These are phyloP conservation scores for Aspergillus spinulosporus DNA, from an alignment of 2,329 filamentous ascomycete species.

Conservation along the genomic window DNA sequence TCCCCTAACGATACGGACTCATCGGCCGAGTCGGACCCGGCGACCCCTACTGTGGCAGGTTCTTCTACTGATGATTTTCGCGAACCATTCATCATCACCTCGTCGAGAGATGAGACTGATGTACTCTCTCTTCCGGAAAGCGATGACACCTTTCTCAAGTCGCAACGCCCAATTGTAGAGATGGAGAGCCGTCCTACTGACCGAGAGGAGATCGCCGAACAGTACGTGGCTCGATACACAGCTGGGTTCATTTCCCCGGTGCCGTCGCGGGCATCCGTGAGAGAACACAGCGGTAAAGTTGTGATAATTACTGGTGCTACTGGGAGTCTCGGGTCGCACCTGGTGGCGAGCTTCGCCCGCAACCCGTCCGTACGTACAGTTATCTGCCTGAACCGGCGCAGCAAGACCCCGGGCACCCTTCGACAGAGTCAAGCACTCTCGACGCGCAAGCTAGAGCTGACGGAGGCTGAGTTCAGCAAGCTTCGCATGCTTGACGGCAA, in stretches of 20 bases:
- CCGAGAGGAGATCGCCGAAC: background rate
- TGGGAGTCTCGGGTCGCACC: conserved; percentile 42
- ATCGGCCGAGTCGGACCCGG: background rate
- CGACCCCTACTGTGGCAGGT: background rate
- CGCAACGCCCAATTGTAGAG: background rate
- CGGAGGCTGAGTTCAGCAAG: conserved; percentile 31
- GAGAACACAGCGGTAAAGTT: background rate
- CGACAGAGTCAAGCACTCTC: conserved; percentile 40
- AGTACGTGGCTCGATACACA: conserved; percentile 1
- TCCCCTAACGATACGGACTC: background rate
- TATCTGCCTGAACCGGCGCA: conserved; percentile 51
- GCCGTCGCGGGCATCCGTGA: background rate
- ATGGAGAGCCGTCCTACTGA: background rate
- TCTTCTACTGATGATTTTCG: background rate
- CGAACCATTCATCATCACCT: background rate
- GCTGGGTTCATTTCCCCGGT: background rate
- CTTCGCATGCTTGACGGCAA: conserved; percentile 52
- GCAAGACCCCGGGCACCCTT: conserved; percentile 22
- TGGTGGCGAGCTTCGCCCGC: conserved; percentile 39
- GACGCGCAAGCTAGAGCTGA: conserved; percentile 27
- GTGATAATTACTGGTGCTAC: conserved; percentile 47
- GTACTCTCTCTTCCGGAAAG: background rate
- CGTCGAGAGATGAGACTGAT: background rate
- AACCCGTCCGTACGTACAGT: conserved; percentile 34
- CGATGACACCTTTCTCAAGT: background rate